Evolutionary conservation across 1,284 basidiomycete genomes (phyloP).

Genomic region (Schizophyllum commune): DNA sequence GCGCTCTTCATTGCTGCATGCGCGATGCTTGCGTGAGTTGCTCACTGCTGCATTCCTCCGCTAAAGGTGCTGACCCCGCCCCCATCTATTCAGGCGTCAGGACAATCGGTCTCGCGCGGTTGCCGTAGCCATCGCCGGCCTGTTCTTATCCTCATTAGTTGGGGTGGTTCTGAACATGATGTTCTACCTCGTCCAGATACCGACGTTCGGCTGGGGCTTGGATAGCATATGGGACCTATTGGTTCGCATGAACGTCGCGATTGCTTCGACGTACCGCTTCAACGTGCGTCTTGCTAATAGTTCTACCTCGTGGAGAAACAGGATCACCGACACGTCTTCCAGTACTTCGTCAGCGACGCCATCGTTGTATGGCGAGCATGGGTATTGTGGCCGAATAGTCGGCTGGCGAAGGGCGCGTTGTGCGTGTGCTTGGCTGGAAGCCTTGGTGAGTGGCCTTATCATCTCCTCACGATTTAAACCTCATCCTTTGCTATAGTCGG

Average conservation of each 20-base stretch:
- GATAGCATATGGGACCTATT: background rate
- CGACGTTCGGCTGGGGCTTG: background rate
- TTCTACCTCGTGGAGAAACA: background rate
- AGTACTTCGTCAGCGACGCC: background rate
- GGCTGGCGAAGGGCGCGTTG: background rate
- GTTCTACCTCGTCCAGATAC: background rate
- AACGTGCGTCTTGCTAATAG: background rate
- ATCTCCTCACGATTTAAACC: background rate
- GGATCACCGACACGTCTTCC: background rate
- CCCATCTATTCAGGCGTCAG: background rate
- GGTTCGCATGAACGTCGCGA: background rate
- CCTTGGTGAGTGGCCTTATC: background rate
- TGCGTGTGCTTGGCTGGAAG: background rate
- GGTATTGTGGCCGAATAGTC: background rate
- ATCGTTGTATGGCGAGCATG: background rate
- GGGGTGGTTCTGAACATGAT: background rate
- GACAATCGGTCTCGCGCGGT: background rate
- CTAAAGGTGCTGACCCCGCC: too few relatives aligned
- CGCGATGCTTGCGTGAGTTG: background rate
- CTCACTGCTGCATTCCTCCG: too few relatives aligned
- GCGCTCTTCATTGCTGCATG: background rate
- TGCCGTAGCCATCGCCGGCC: background rate
- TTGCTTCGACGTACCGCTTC: background rate
- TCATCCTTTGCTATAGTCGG: background rate
- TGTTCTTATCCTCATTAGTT: background rate